phyloP scores from a whole-genome alignment of 2,329 filamentous ascomycete genomes.

The Curvularia sp. region DNA sequence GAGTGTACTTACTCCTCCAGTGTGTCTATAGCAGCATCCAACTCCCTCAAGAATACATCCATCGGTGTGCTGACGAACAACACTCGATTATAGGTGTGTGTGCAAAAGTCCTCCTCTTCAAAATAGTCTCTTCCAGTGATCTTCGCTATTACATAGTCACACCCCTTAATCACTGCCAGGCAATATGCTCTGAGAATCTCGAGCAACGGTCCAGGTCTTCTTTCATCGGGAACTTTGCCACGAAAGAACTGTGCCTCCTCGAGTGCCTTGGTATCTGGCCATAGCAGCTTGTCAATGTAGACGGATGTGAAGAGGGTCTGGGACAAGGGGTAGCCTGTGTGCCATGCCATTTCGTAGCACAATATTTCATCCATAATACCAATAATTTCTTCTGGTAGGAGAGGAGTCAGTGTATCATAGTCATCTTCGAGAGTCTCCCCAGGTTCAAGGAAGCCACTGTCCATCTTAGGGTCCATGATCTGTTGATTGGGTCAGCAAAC shows the following conservation, averaged over 20 bases:
- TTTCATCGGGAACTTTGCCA: slow-evolving; percentile 27
- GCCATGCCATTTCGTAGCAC: slow-evolving; percentile 96
- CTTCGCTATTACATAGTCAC: slow-evolving; percentile 76
- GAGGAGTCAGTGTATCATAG: slow-evolving; percentile 72
- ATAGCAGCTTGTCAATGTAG: slow-evolving; percentile 84
- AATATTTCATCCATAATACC: slow-evolving; percentile 94
- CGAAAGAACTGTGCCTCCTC: slow-evolving; percentile 69
- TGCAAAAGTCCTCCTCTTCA: slow-evolving; percentile 98
- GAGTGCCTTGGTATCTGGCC: slow-evolving; percentile 69
- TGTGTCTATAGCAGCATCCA: slow-evolving; percentile 41
- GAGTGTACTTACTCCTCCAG: slow-evolving; percentile 40
- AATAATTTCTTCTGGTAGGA: slow-evolving; percentile 80
- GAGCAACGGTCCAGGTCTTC: slow-evolving; percentile 35
- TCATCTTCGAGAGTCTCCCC: slow-evolving; percentile 84
- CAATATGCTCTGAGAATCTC: slow-evolving; percentile 84
- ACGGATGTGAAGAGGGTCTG: slow-evolving; percentile 94
- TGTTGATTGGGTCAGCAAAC: slow-evolving; percentile 49
- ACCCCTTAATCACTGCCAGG: slow-evolving; percentile 81
- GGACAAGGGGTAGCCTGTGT: slow-evolving; percentile 91
- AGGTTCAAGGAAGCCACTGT: slow-evolving; percentile 82
- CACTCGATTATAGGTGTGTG: slow-evolving; percentile 83
- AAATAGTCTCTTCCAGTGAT: slow-evolving; percentile 88
- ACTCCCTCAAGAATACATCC: slow-evolving; percentile 44
- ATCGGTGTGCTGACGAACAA: slow-evolving; percentile 64
- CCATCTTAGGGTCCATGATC: slow-evolving; percentile 99